phyloP scores from a whole-genome alignment of 2,329 filamentous ascomycete species.

The Rachicladosporium sp. region DNA sequence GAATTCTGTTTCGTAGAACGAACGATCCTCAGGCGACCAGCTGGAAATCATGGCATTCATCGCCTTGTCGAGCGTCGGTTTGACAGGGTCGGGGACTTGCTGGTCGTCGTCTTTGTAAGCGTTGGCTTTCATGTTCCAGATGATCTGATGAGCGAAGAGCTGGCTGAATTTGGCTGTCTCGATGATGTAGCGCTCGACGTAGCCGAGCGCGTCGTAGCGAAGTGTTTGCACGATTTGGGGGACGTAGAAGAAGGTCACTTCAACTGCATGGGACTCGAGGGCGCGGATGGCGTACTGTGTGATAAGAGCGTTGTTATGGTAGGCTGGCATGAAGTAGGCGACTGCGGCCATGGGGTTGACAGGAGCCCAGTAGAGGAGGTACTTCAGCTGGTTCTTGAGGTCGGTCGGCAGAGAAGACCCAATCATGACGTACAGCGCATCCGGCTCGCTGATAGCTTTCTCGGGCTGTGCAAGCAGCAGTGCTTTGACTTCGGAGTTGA shows the following conservation, averaged over 20 bases:
- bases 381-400: conserved; percentile 77
- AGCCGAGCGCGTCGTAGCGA: conserved; percentile 83
- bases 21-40: conserved; percentile 66
- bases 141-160: conserved; percentile 95
- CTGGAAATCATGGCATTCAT: conserved; percentile 71
- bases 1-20: conserved; percentile 91
- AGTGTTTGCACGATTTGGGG: conserved; percentile 95
- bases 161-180: conserved; percentile 98
- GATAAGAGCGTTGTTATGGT: conserved; percentile 81
- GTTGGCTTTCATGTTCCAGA: conserved; percentile 99
- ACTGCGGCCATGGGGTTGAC: conserved; percentile 88
- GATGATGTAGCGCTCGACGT: conserved; percentile 90
- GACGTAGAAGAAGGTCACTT: conserved; percentile 97
- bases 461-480: conserved; percentile 73
- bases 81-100: conserved; percentile 78
- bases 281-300: conserved; percentile 96
- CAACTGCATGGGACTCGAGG: conserved; percentile 85
- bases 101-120: conserved; percentile 95
- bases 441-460: conserved; percentile 67
- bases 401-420: conserved; percentile 65
- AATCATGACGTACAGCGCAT: conserved; percentile 71
- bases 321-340: conserved; percentile 84
- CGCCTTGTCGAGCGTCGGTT: conserved; percentile 84
- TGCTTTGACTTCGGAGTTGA: conserved; percentile 66
- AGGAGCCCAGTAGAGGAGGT: conserved; percentile 83